Conservation (phyloP, 805 yeast species). For the Spathaspora girioi region DNA sequence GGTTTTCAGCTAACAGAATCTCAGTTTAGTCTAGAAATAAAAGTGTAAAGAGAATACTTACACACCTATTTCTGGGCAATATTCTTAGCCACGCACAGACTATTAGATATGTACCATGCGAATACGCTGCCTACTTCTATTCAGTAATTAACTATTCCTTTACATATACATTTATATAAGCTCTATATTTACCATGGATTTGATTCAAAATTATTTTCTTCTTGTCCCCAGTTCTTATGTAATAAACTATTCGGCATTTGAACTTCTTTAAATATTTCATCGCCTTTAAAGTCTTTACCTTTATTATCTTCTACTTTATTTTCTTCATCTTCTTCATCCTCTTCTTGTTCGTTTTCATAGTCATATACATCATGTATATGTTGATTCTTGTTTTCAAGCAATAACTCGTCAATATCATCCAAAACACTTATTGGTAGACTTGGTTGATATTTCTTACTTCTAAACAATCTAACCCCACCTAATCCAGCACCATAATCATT, state of each 20-base stretch:
- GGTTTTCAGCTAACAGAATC: too few relatives aligned
- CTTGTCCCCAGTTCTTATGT: constrained; percentile 44
- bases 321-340: constrained; percentile 19
- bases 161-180: too few relatives aligned
- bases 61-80: too few relatives aligned
- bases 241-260: constrained; percentile 47
- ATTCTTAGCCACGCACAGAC: too few relatives aligned
- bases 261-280: constrained; percentile 47
- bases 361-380: constrained; percentile 30
- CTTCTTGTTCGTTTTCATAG: constrained; percentile 19
- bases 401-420: constrained; percentile 67
- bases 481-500: constrained; percentile 74
- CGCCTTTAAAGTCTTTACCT: constrained; percentile 30
- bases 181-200: constrained; percentile 58
- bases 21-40: too few relatives aligned
- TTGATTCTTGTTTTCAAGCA: constrained; percentile 25
- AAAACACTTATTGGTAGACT: constrained; percentile 63
- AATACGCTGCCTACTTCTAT: too few relatives aligned
- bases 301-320: constrained; percentile 11
- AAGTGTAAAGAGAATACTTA: too few relatives aligned
- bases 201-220: constrained; percentile 36
- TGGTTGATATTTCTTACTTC: constrained; percentile 65
- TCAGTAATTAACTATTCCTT: not conserved
- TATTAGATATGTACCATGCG: too few relatives aligned
- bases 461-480: constrained; percentile 53